Evolutionary conservation across 192 early-diverging fungal genomes (phyloP), one percentile per base, ranked within the genome.

Genomic region (Rhizophlyctis rosea): DNA sequence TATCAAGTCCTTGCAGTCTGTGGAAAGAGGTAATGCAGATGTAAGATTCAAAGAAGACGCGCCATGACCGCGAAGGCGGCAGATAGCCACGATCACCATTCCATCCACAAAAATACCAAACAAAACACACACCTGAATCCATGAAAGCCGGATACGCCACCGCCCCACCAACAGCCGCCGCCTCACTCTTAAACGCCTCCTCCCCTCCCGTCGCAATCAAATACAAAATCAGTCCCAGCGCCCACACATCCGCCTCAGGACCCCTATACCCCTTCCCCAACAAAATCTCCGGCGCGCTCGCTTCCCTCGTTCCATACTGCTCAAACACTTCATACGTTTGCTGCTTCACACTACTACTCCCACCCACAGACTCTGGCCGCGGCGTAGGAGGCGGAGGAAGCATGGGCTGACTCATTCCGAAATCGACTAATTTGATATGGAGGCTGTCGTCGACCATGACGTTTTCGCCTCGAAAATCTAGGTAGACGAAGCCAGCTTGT

Each of bases 1-100:
- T 7, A 95, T 65, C 54, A 95, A 61, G 56, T 90, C 85, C 44
- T 82, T 78, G 0, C 89, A 89, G 31, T 84, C 80, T 5, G 28
- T 4, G 7, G 25, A 16, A 54, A 62, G 13, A 23, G 32, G 0
- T 13, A 60, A 2, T 1, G 50, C n/a, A 23, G 9, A 13, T 4
- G 29, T 14, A 35, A 58, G 14, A 11, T 3, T 28, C 21, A 24
- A 54, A 7, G 9, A 34, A 23, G 11, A 23, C 5, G 50, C n/a
- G 7, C 50, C 50, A 52, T 52, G 50, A 23, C 7, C n/a, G 24
- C 50, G 23, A 23, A 9, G 23, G 14, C n/a, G 39, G 9, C 39
- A 9, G 18, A n/a, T 9, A 9, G 9, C 9, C 18, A 9, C 9
- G 18, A 13, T n/a, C n/a, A n/a, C n/a, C n/a, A n/a, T n/a, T n/a